Conservation (phyloP, 345 rosid species). For the Isatis tinctoria region DNA sequence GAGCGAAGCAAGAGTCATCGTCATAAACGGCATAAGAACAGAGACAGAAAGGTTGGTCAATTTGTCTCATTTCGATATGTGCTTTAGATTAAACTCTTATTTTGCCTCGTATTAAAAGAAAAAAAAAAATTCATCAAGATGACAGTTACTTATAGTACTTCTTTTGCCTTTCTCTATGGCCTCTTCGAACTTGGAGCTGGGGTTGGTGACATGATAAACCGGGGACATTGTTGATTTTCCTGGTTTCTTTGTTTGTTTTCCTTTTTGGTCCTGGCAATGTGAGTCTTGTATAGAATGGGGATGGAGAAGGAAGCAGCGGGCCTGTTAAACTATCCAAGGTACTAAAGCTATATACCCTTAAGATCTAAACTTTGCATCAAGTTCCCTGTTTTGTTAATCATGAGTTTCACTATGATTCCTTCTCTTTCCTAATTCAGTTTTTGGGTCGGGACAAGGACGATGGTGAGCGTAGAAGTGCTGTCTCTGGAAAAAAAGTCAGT, state of each 20-base stretch:
- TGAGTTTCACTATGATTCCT: background rate
- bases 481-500: conserved; percentile 91
- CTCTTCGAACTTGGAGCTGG: conserved; percentile 99
- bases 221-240: conserved; percentile 57
- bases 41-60: conserved; percentile 67
- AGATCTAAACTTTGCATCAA: background rate
- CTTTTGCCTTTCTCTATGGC: conserved; percentile 74
- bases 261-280: conserved; percentile 59
- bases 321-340: conserved; percentile 98
- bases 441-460: conserved; percentile 72
- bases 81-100: background rate
- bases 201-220: conserved; percentile 65
- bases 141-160: conserved; percentile 59
- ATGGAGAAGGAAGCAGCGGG: conserved; percentile 61
- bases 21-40: conserved; percentile 67
- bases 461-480: conserved; percentile 89
- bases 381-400: background rate
- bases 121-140: background rate
- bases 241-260: conserved; percentile 39
- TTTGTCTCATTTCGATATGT: conserved; percentile 13
- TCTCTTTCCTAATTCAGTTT: conserved; percentile 43
- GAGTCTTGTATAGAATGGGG: conserved; percentile 77
- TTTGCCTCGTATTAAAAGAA: background rate
- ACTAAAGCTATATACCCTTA: background rate
- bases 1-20: conserved; percentile 65